Evolutionary conservation across 345 rosid genomes (phyloP).

Genomic region (Syzygium aqueum): DNA sequence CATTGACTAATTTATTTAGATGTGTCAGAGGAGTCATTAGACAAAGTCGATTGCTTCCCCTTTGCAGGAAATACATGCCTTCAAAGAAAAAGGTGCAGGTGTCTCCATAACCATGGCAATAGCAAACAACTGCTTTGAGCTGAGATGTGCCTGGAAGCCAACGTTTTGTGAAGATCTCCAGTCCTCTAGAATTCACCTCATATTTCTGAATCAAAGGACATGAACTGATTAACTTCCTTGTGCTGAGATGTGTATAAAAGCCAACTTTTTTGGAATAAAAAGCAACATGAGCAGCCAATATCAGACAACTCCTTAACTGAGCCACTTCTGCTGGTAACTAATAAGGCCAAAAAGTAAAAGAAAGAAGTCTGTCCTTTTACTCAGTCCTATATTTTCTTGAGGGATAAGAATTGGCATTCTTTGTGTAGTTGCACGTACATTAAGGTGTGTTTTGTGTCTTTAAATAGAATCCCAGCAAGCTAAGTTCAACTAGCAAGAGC

Average conservation of each 20-base stretch:
- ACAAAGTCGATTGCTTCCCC: neutral
- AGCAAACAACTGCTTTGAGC: slow-evolving; percentile 72
- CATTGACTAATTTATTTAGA: neutral
- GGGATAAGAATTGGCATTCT: neutral
- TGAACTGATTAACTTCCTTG: slow-evolving; percentile 28
- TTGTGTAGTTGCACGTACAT: neutral
- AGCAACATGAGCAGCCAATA: neutral
- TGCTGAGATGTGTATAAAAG: slow-evolving; percentile 46
- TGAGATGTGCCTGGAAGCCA: slow-evolving; percentile 64
- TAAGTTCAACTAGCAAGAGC: neutral
- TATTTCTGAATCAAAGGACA: slow-evolving; percentile 37
- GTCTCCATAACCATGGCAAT: slow-evolving; percentile 98
- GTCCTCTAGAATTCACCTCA: slow-evolving; percentile 75
- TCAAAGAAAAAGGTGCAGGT: slow-evolving; percentile 92
- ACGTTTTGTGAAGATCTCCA: slow-evolving; percentile 75
- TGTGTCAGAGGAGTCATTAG: slow-evolving; percentile 2
- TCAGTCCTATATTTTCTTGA: neutral
- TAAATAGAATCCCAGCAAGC: neutral
- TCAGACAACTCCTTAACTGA: neutral
- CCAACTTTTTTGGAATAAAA: slow-evolving; percentile 70
- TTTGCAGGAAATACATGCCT: slow-evolving; percentile 36
- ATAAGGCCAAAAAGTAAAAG: neutral
- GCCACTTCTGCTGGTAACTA: neutral
- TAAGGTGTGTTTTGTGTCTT: neutral
- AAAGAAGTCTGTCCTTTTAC: neutral